Evolutionary conservation across 2,329 filamentous ascomycete species (phyloP).

Genomic region (Fusarium sp.): DNA sequence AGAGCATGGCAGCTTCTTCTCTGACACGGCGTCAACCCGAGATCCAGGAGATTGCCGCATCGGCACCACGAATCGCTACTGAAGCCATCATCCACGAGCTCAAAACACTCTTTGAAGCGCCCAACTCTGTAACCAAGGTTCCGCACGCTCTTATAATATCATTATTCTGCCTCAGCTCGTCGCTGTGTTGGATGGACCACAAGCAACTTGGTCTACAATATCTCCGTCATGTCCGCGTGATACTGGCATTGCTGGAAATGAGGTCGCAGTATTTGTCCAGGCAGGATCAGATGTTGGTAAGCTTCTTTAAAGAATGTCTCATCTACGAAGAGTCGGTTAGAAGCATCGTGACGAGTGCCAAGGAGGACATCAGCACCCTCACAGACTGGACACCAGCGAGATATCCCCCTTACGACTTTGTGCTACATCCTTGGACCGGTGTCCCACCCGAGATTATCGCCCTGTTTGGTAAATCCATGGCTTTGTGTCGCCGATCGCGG

Average conservation of each 20-base stretch:
- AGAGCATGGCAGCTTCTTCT: conserved; percentile 39
- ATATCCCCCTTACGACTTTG: conserved; percentile 26
- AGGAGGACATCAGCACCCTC: conserved; percentile 35
- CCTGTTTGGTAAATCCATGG: conserved; percentile 38
- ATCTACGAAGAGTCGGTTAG: conserved; percentile 38
- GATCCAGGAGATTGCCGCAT: conserved; percentile 30
- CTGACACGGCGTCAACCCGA: conserved; percentile 19
- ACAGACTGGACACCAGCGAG: conserved; percentile 26
- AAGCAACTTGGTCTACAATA: conserved; percentile 39
- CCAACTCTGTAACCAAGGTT: conserved; percentile 24
- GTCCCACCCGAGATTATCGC: conserved; percentile 36
- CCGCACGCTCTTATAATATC: conserved; percentile 35
- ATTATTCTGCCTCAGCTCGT: conserved; percentile 36
- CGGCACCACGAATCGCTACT: conserved; percentile 30
- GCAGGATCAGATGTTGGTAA: conserved; percentile 25
- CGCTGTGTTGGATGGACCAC: conserved; percentile 36
- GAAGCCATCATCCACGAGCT: conserved; percentile 36
- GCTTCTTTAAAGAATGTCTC: conserved; percentile 37
- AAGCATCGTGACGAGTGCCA: conserved; percentile 34
- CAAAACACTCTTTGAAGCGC: conserved; percentile 19
- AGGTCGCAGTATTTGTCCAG: conserved; percentile 14
- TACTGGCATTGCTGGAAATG: conserved; percentile 33
- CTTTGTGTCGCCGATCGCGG: conserved; percentile 33
- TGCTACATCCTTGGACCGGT: conserved; percentile 36
- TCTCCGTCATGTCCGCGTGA: conserved; percentile 32